These are phyloP conservation scores for Quercus mongolica DNA, from an alignment of 306 rosid species.

Conservation along the genomic window DNA sequence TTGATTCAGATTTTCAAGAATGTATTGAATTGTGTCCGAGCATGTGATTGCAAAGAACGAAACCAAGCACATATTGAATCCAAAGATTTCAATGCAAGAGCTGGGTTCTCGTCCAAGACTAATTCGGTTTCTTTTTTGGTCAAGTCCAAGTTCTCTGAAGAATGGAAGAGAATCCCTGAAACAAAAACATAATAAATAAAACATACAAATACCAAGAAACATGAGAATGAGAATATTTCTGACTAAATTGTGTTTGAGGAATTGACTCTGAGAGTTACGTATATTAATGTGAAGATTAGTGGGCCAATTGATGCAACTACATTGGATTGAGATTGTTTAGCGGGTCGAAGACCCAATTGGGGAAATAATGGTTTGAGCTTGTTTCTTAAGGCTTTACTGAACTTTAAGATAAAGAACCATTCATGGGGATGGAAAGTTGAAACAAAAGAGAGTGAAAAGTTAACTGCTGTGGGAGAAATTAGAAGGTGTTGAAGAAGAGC, in stretches of 20 bases:
- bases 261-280: constrained; percentile 33
- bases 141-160: constrained; percentile 46
- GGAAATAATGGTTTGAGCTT: constrained; percentile 5
- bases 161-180: constrained; percentile 43
- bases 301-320: constrained; percentile 19
- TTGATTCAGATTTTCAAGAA: constrained; percentile 27
- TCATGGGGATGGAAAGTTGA: constrained; percentile 14
- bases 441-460: constrained; percentile 5
- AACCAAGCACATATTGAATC: constrained; percentile 44
- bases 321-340: constrained; percentile 14
- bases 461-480: constrained; percentile 1
- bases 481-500: constrained; percentile 1
- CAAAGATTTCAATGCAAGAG: constrained; percentile 19
- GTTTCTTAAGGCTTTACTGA: constrained; percentile 3
- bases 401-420: not conserved
- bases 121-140: constrained; percentile 28
- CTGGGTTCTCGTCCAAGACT: constrained; percentile 38
- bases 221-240: not conserved
- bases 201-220: not conserved
- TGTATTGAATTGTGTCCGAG: too few species aligned
- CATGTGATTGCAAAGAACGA: constrained; percentile 29
- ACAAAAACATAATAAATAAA: not conserved
- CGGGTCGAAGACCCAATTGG: constrained; percentile 16
- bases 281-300: not conserved
- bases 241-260: constrained; percentile 39